Evolutionary conservation across 352 stramenopile genomes (phyloP).

Genomic region (Pythium pectinolyticum): DNA sequence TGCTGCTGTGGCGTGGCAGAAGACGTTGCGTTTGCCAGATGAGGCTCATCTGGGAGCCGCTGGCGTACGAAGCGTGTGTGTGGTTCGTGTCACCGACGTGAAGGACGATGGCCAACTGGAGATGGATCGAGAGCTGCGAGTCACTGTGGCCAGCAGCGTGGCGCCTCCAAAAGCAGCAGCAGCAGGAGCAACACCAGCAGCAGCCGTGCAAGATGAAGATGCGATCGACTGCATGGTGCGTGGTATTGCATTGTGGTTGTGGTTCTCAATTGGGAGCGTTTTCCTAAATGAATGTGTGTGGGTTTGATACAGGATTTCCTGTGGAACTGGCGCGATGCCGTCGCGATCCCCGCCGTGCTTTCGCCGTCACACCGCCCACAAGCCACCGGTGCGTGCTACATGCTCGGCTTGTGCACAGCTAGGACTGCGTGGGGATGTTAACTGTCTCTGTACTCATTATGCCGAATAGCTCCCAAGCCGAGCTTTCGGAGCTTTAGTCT

Average conservation of each 20-base stretch:
- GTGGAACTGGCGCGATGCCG: slow-evolving; percentile 34
- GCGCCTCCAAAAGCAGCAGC: too few species aligned
- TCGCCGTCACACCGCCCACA: slow-evolving; percentile 30
- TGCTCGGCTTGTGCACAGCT: neutral
- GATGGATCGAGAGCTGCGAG: neutral
- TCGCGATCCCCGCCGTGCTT: slow-evolving; percentile 13
- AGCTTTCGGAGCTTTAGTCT: slow-evolving; percentile 53
- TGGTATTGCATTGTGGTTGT: too few species aligned
- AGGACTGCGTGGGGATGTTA: neutral
- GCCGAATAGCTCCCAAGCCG: slow-evolving; percentile 33
- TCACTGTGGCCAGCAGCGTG: neutral
- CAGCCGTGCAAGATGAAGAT: neutral
- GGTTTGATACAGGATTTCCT: slow-evolving; percentile 38
- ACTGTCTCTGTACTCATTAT: neutral
- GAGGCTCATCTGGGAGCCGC: neutral
- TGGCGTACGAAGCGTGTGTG: neutral
- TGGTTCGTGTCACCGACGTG: neutral
- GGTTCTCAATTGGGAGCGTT: too few species aligned
- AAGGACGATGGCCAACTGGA: neutral
- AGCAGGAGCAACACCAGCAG: too few species aligned
- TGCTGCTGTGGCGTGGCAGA: neutral
- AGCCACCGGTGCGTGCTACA: slow-evolving; percentile 9
- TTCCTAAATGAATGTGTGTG: neutral
- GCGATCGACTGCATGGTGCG: neutral
- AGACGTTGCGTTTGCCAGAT: neutral